These are phyloP conservation scores for Penicillium macrosclerotiorum DNA, from an alignment of 495 filamentous ascomycete genomes.

Conservation along the genomic window DNA sequence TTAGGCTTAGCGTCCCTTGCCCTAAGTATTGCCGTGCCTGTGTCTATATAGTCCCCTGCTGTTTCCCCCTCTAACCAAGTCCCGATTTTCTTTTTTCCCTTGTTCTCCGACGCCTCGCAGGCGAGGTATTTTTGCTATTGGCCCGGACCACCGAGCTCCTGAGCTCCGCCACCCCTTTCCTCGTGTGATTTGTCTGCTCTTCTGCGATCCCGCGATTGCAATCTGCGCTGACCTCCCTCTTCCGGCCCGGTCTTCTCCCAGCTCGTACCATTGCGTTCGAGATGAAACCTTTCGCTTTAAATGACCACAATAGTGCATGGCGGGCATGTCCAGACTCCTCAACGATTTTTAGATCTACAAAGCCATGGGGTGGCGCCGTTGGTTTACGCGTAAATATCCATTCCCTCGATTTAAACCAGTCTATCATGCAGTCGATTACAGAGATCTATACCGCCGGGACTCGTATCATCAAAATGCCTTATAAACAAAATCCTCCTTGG, in stretches of 20 bases:
- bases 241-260: neutral
- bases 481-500: too few species aligned
- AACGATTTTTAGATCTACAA: neutral
- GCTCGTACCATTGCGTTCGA: neutral
- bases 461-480: too few species aligned
- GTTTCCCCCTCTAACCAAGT: neutral
- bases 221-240: neutral
- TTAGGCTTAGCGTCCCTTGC: neutral
- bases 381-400: too few species aligned
- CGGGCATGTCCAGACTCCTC: neutral
- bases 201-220: neutral
- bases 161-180: slow-evolving; percentile 10
- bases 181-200: neutral
- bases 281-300: neutral
- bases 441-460: too few species aligned
- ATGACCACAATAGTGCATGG: neutral
- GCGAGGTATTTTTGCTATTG: slow-evolving; percentile 6
- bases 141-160: slow-evolving; percentile 1
- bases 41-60: neutral
- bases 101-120: neutral
- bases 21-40: neutral
- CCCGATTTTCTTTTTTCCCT: neutral
- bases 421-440: too few species aligned
- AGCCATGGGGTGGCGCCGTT: too few species aligned
- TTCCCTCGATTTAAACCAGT: too few species aligned